phyloP scores from a whole-genome alignment of 345 rosid genomes.

The Dipteronia sinensis region DNA sequence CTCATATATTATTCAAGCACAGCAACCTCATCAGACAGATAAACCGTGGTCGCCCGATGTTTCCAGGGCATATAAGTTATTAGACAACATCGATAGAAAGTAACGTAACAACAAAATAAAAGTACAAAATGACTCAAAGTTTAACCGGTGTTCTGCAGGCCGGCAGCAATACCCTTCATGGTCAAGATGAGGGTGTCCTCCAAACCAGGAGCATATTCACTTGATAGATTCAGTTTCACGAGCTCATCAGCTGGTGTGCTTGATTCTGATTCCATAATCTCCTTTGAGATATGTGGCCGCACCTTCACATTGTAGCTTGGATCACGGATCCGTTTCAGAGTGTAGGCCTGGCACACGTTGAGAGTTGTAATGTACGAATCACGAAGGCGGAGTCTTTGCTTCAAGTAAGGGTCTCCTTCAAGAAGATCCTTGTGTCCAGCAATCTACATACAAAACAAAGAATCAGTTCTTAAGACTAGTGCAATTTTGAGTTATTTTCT shows the following conservation, averaged over 20 bases:
- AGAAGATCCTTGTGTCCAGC: conserved; percentile 96
- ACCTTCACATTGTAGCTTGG: conserved; percentile 69
- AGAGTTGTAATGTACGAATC: conserved; percentile 96
- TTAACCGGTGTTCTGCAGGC: conserved; percentile 95
- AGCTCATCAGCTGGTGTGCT: conserved; percentile 77
- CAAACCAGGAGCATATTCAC: conserved; percentile 89
- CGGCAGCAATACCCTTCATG: conserved; percentile 98
- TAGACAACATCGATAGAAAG: background rate
- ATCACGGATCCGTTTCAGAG: conserved; percentile 88
- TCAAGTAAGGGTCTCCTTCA: conserved; percentile 94
- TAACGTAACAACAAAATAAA: background rate
- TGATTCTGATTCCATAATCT: conserved; percentile 73
- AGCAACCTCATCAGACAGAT: conserved; percentile 6
- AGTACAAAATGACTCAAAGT: background rate
- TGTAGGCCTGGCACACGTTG: conserved; percentile 92
- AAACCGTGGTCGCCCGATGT: background rate
- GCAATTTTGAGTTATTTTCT: no score
- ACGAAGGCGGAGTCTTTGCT: conserved; percentile 89
- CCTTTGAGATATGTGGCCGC: conserved; percentile 85
- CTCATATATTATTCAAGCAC: background rate
- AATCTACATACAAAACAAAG: conserved; percentile 43
- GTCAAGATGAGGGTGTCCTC: conserved; percentile 98
- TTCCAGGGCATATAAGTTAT: background rate
- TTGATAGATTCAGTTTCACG: conserved; percentile 72
- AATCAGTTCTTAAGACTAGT: background rate